Evolutionary conservation across 345 rosid species (phyloP), one percentile per base, ranked within the genome.

Genomic region (Psidium guajava): DNA sequence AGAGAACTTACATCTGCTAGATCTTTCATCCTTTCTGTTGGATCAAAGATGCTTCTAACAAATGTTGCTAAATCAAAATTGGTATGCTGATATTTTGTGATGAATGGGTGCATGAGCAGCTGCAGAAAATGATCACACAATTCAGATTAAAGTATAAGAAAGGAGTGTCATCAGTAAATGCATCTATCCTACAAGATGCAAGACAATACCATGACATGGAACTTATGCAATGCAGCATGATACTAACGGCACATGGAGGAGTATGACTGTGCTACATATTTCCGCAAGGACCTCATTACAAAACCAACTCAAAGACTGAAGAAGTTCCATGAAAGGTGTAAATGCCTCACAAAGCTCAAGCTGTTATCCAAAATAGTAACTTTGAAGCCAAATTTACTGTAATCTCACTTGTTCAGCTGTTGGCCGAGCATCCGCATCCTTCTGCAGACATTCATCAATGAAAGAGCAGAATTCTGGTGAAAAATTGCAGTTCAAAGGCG

Each of bases 391-490:
- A 42, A 40, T 69, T 52, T 58, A n/a, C 82, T 9, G 61, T 32
- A 82, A 16, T 82, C 85, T 85, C 89, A 95, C 99, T 97, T 97
- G 96, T 32, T 95, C 97, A 55, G 98, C 98, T 56, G 97, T 97
- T 86, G 99, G 97, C 86, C 99, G 92, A 44, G 94, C 88, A 84
- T 95, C 96, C 73, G 92, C 90, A 91, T 95, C 95, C 90, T 95
- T 97, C 89, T 88, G 95, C 83, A 97, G 94, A 87, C 99, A 97
- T 86, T 92, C 94, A 91, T 93, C 96, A 77, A 97, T 89, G 86
- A 97, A 97, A 42, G 98, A 93, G 89, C 98, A 97, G 92, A 97
- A 95, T 85, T 97, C 99, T 12, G 92, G 88, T 22, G 99, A 97
- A 85, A 94, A 94, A 1, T 90, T 93, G 59, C 90, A 86, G 82